phyloP scores from a whole-genome alignment of 2,329 filamentous ascomycete genomes.

The Pseudohalonectria lignicola region DNA sequence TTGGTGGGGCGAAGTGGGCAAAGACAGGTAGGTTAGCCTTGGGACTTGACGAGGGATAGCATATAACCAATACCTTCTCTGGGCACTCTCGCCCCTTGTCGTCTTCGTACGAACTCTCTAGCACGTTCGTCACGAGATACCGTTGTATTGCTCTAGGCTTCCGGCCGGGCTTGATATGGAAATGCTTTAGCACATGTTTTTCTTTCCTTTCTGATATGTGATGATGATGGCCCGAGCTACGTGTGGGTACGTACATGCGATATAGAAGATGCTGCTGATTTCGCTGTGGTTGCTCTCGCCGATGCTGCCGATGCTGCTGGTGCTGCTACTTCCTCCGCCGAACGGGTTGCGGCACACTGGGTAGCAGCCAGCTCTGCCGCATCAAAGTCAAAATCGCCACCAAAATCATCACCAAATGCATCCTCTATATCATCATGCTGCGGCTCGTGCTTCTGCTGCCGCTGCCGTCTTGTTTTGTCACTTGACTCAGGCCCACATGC shows the following conservation, averaged over 20 bases:
- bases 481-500: not conserved
- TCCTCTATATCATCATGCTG: slow-evolving; percentile 23
- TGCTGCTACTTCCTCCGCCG: too few species aligned
- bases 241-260: slow-evolving; percentile 41
- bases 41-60: slow-evolving; percentile 4
- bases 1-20: too few species aligned
- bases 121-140: slow-evolving; percentile 68
- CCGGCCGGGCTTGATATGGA: slow-evolving; percentile 50
- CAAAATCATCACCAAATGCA: slow-evolving; percentile 63
- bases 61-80: slow-evolving; percentile 78
- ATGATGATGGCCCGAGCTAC: slow-evolving; percentile 12
- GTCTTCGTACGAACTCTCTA: slow-evolving; percentile 58
- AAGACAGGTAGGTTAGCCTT: too few species aligned
- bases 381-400: slow-evolving; percentile 63
- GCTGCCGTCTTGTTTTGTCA: too few species aligned
- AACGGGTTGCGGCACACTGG: slow-evolving; percentile 53
- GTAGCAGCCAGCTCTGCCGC: slow-evolving; percentile 63
- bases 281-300: slow-evolving; percentile 7
- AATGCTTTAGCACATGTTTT: slow-evolving; percentile 50
- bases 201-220: too few species aligned
- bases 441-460: slow-evolving; percentile 6
- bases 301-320: slow-evolving; percentile 11
- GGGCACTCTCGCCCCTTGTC: slow-evolving; percentile 44
- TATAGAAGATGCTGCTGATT: slow-evolving; percentile 14
- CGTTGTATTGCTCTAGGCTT: slow-evolving; percentile 72